Evolutionary conservation across 805 yeast species (phyloP), one percentile per base, ranked within the genome.

Genomic region (Starmerella powellii): DNA sequence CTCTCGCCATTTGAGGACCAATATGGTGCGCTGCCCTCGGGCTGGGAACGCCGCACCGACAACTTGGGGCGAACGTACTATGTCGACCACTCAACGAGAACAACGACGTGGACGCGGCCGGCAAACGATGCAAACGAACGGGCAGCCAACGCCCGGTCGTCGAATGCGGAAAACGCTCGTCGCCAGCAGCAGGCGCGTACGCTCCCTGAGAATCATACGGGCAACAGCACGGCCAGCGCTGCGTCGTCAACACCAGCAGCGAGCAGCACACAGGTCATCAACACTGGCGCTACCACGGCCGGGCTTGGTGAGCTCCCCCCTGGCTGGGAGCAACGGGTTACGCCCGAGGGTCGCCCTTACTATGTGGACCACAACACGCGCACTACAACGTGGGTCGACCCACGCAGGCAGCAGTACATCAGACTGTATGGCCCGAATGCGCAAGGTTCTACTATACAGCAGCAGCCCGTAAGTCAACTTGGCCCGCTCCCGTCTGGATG

Each of bases 311-410:
- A 91, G 65, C 70, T 91, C 50, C 99, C 99, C 8, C 76, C 94
- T 10, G 99, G 98, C 31, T 91, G 99, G 99, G 99, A 91, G 65
- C 97, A 88, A 66, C 72, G 99, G 51, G 81, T 82, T 56, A 91
- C 99, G 6, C 94, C 94, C 21, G 98, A 91, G 64, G 99, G 98
- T 31, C 76, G 98, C 60, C 93, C 97, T 6, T 91, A 91, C 65
- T 91, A 87, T 62, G 98, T 91, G 37, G 99, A 91, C 63, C 99
- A 91, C 66, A 91, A 91, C 63, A 91, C 98, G n/a, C 75, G 99
- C 63, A 91, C 99, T 1, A 91, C 99, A 3, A 91, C 99, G 11
- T 91, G 99, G 99, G 99, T 91, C 36, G 99, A 91, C 63, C 99
- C 99, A 51, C 76, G 99, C 65, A 78, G 98, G 64, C 98, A 91